These are phyloP conservation scores for Penicillium paxilli DNA, from an alignment of 495 filamentous ascomycete species.

Conservation along the genomic window DNA sequence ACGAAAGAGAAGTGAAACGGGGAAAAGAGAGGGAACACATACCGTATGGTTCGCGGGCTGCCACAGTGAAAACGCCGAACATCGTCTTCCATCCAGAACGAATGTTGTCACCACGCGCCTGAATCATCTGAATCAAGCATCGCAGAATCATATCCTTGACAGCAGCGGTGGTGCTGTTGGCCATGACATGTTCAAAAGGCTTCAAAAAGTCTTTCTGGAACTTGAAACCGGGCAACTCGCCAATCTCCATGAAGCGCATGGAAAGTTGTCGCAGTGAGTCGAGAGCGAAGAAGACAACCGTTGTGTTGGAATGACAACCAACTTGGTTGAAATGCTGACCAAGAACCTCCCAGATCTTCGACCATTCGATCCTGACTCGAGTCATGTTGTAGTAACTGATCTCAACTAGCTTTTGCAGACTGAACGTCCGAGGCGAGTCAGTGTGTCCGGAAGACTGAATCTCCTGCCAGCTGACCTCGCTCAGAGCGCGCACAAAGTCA, in stretches of 20 bases:
- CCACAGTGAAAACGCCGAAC: constrained; percentile 98
- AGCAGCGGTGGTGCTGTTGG: constrained; percentile 80
- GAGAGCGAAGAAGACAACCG: constrained; percentile 94
- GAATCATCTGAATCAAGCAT: constrained; percentile 99
- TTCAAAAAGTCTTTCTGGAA: constrained; percentile 99
- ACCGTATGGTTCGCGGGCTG: constrained; percentile 86
- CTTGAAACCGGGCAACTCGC: constrained; percentile 96
- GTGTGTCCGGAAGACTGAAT: constrained; percentile 95
- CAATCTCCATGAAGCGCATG: constrained; percentile 98
- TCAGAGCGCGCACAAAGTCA: constrained; percentile 91
- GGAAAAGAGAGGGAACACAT: constrained; percentile 16
- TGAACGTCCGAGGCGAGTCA: constrained; percentile 92
- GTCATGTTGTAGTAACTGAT: constrained; percentile 99
- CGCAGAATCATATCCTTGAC: constrained; percentile 98
- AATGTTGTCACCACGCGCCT: constrained; percentile 93
- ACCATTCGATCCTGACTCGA: constrained; percentile 97
- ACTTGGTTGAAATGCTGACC: constrained; percentile 98
- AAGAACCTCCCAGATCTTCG: constrained; percentile 91
- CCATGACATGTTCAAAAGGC: constrained; percentile 96
- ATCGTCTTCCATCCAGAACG: constrained; percentile 98
- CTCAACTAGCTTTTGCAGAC: constrained; percentile 95
- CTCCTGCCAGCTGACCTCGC: constrained; percentile 98
- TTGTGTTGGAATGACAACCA: constrained; percentile 91
- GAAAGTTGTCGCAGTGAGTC: constrained; percentile 93
- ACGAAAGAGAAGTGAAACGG: background rate